Conservation (phyloP, 2,329 filamentous ascomycete genomes). For the Alternaria novae-zelandiae region DNA sequence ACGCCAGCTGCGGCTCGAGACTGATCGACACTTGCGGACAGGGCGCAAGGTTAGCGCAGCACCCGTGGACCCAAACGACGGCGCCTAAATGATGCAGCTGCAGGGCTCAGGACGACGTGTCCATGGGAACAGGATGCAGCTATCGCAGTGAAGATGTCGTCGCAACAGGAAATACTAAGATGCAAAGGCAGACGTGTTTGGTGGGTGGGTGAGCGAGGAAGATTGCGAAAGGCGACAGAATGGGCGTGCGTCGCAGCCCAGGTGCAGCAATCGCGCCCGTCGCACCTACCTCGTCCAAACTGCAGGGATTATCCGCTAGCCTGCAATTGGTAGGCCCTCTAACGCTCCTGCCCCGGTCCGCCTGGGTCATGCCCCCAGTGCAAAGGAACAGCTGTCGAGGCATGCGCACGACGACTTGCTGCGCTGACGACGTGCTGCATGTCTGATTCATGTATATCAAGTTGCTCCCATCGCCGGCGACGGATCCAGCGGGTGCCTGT, state of each 20-base stretch:
- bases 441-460: neutral
- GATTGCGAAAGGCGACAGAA: conserved; percentile 3
- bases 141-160: neutral
- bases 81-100: conserved; percentile 10
- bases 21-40: conserved; percentile 15
- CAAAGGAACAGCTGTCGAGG: neutral
- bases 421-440: neutral
- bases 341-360: conserved; percentile 2
- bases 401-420: neutral
- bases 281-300: conserved; percentile 4
- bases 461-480: neutral
- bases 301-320: conserved; percentile 11
- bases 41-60: conserved; percentile 11
- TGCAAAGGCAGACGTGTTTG: neutral
- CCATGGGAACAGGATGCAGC: neutral
- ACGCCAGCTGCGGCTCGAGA: conserved; percentile 16
- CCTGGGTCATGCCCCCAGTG: neutral
- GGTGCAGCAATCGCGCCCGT: conserved; percentile 10
- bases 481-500: neutral
- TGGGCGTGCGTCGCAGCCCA: neutral
- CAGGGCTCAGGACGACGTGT: conserved; percentile 2
- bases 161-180: neutral
- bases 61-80: conserved; percentile 7
- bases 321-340: conserved; percentile 1
- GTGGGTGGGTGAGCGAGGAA: conserved; percentile 4